Conservation (phyloP, 768 basidiomycete species). For the Dentipellis sp. region DNA sequence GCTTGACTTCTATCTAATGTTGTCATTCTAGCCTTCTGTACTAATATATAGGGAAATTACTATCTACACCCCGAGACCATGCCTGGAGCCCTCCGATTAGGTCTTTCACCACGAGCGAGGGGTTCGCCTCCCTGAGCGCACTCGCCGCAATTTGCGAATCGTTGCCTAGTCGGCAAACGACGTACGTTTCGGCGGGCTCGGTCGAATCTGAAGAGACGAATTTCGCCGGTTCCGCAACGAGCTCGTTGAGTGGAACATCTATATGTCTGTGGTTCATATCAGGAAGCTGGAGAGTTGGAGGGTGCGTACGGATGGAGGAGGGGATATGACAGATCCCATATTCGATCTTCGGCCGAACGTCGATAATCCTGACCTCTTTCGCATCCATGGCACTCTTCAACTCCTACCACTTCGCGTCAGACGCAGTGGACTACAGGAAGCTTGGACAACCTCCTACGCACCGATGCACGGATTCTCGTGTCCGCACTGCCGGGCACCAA, state of each 20-base stretch:
- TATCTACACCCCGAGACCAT: constrained; percentile 72
- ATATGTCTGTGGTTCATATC: background rate
- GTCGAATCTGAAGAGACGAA: constrained; percentile 22
- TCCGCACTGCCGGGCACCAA: constrained; percentile 19
- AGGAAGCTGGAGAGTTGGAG: constrained; percentile 1
- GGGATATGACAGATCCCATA: constrained; percentile 83
- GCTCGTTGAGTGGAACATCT: constrained; percentile 69
- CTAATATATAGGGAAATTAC: constrained; percentile 73
- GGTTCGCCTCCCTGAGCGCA: constrained; percentile 35
- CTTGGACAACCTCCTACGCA: constrained; percentile 9
- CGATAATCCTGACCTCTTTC: constrained; percentile 43
- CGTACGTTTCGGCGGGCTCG: constrained; percentile 25
- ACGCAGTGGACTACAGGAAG: background rate
- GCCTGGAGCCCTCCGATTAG: constrained; percentile 75
- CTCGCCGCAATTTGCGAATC: constrained; percentile 86
- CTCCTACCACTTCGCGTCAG: constrained; percentile 1
- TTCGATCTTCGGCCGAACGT: constrained; percentile 73
- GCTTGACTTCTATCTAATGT: background rate
- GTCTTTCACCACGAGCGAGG: constrained; percentile 40
- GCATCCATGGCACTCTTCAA: constrained; percentile 40
- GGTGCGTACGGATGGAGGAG: constrained; percentile 54
- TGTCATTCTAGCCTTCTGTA: background rate
- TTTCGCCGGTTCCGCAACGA: constrained; percentile 51
- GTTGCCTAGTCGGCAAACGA: constrained; percentile 86
- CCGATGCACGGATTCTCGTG: constrained; percentile 23